These are phyloP conservation scores for Crassisporium funariophilum DNA, from an alignment of 768 basidiomycete genomes.

Conservation along the genomic window DNA sequence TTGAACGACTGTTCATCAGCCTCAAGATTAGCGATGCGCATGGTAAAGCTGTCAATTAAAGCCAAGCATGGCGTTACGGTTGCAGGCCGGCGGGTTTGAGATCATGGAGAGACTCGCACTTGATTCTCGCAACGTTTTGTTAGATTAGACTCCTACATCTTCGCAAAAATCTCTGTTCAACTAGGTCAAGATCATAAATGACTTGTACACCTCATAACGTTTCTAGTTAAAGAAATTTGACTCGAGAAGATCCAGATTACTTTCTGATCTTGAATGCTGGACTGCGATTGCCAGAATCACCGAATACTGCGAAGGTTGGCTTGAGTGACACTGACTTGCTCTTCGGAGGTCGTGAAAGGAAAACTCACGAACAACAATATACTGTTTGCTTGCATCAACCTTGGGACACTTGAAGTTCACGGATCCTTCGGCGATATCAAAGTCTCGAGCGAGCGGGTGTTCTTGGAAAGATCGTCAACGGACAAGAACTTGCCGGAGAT, in stretches of 20 bases:
- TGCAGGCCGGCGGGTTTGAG: conserved; percentile 10
- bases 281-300: conserved; percentile 60
- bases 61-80: conserved; percentile 5
- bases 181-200: no score
- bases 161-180: no score
- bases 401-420: conserved; percentile 45
- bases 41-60: conserved; percentile 8
- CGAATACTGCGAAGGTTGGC: conserved; percentile 46
- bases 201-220: background rate
- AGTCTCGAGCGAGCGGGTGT: conserved; percentile 48
- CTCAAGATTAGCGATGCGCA: conserved; percentile 9
- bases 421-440: conserved; percentile 47
- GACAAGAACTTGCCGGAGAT: conserved; percentile 12
- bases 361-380: conserved; percentile 52
- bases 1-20: conserved; percentile 5
- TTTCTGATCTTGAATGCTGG: conserved; percentile 47
- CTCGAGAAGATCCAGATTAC: conserved; percentile 4
- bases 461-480: conserved; percentile 31
- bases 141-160: no score
- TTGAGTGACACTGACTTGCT: conserved; percentile 3
- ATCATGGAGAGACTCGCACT: background rate
- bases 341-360: background rate
- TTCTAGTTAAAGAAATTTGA: background rate
- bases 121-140: no score
- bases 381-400: conserved; percentile 37